These are phyloP conservation scores for Cladophialophora bantiana DNA, from an alignment of 2,329 filamentous ascomycete species.

Conservation along the genomic window DNA sequence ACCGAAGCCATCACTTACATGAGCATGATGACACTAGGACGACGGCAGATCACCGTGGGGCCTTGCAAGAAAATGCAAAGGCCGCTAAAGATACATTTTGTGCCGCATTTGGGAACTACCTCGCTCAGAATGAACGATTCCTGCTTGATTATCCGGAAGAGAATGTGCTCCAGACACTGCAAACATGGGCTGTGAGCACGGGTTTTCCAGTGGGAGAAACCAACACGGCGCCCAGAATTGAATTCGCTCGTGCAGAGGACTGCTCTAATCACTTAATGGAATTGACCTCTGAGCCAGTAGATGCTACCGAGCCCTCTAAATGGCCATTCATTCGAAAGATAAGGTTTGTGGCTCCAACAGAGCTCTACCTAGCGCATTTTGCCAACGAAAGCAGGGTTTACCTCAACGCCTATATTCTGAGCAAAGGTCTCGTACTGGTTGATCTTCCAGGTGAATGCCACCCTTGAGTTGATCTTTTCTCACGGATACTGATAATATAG, in stretches of 20 bases:
- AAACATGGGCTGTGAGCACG: constrained; percentile 11
- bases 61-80: constrained; percentile 16
- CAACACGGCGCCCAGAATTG: not conserved
- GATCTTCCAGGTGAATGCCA: constrained; percentile 16
- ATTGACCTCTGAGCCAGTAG: constrained; percentile 15
- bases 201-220: constrained; percentile 9
- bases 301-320: constrained; percentile 11
- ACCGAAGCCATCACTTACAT: constrained; percentile 18
- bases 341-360: constrained; percentile 3
- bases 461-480: not conserved
- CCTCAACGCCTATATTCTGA: constrained; percentile 17
- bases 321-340: constrained; percentile 25
- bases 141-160: constrained; percentile 17
- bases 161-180: constrained; percentile 20
- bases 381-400: constrained; percentile 19
- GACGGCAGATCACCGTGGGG: not conserved
- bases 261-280: constrained; percentile 14
- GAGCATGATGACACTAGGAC: not conserved
- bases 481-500: not conserved
- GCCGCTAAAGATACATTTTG: constrained; percentile 19
- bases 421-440: constrained; percentile 20
- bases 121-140: constrained; percentile 11
- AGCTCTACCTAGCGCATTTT: not conserved
- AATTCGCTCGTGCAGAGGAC: constrained; percentile 1
- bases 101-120: constrained; percentile 16